These are phyloP conservation scores for Amylostereum areolatum DNA, from an alignment of 1,284 basidiomycete species.

Conservation along the genomic window DNA sequence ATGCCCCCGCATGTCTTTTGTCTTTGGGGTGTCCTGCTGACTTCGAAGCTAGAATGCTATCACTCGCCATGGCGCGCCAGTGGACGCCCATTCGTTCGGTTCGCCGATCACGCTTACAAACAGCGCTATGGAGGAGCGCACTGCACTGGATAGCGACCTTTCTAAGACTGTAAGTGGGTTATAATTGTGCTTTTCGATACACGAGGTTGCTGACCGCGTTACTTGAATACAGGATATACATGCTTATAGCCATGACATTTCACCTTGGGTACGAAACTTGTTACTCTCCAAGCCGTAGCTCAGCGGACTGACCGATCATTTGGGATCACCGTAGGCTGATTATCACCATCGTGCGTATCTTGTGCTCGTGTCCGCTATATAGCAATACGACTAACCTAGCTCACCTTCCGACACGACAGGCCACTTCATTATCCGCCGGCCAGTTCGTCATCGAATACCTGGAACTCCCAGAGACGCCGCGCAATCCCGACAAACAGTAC, in stretches of 20 bases:
- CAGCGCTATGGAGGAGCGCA: conserved; percentile 45
- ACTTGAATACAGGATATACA: conserved; percentile 45
- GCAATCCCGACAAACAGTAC: conserved; percentile 18
- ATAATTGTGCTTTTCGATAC: background rate
- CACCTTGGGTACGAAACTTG: conserved; percentile 57
- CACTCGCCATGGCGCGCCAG: conserved; percentile 40
- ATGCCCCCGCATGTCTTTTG: conserved; percentile 6
- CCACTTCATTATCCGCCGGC: conserved; percentile 45
- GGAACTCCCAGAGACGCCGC: conserved; percentile 10
- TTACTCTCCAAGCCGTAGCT: background rate
- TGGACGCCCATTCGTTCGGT: conserved; percentile 34
- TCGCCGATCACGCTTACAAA: conserved; percentile 34
- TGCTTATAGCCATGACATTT: conserved; percentile 67
- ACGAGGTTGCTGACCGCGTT: background rate
- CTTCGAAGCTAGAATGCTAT: conserved; percentile 37
- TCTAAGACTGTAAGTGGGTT: conserved; percentile 48
- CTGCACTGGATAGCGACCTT: conserved; percentile 53
- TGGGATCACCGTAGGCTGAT: conserved; percentile 37
- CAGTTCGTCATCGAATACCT: conserved; percentile 51
- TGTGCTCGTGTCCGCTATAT: background rate
- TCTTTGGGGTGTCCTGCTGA: background rate
- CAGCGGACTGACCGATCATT: background rate
- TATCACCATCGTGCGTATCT: conserved; percentile 39
- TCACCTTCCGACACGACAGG: conserved; percentile 24
- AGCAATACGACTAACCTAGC: background rate